A percentile compares a stretch with the other conserved stretches of the same genome.
These are phyloP conservation scores for Solanum sitiens DNA, from an alignment of 257 asterid genomes.

Conservation along the genomic window DNA sequence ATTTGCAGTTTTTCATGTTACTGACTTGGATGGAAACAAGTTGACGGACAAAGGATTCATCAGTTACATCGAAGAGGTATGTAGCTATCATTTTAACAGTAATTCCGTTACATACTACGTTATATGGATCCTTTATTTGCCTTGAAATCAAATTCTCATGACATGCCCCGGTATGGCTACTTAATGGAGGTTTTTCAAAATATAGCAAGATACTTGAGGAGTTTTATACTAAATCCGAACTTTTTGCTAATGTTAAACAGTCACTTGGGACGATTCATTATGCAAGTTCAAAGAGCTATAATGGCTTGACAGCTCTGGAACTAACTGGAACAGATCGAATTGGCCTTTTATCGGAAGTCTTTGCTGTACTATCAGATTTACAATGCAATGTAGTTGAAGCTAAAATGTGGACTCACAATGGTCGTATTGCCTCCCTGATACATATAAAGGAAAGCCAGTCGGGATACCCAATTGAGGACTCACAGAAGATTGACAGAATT, in stretches of 20 bases:
- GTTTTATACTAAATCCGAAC: neutral
- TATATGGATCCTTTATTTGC: neutral
- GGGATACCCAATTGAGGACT: constrained; percentile 59
- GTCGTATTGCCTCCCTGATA: constrained; percentile 70
- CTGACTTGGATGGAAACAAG: constrained; percentile 86
- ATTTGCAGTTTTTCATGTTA: constrained; percentile 86
- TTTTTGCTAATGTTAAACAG: constrained; percentile 21
- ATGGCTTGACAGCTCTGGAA: constrained; percentile 72
- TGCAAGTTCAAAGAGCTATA: constrained; percentile 38
- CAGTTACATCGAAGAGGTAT: constrained; percentile 79
- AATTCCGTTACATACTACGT: neutral
- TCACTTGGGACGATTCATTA: constrained; percentile 66
- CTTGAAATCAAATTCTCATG: neutral
- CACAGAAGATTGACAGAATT: constrained; percentile 35
- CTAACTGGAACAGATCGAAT: constrained; percentile 84
- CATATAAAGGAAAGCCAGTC: constrained; percentile 59
- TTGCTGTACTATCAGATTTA: constrained; percentile 64
- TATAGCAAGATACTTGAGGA: neutral
- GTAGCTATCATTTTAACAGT: neutral
- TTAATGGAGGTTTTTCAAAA: neutral
- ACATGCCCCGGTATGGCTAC: neutral
- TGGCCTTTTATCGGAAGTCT: constrained; percentile 82
- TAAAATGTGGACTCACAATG: constrained; percentile 91
- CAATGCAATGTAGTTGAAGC: constrained; percentile 74
- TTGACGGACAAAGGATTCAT: constrained; percentile 71